phyloP scores from a whole-genome alignment of 2,329 filamentous ascomycete genomes.

The Penicillium sp. region DNA sequence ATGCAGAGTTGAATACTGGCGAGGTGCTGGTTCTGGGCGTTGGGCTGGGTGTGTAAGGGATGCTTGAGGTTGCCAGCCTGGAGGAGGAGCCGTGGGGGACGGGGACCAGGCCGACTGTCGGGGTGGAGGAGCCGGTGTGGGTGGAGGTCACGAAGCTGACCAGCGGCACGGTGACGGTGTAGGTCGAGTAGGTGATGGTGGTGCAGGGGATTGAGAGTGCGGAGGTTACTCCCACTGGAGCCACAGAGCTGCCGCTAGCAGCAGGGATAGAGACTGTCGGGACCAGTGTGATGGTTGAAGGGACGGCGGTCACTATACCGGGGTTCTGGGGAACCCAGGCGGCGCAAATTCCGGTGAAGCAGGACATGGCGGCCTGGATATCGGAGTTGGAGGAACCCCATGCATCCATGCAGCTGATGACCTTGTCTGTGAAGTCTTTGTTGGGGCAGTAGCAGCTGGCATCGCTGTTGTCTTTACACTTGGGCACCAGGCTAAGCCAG shows the following conservation, averaged over 20 bases:
- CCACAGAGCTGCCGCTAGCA: constrained; percentile 43
- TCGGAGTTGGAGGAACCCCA: constrained; percentile 64
- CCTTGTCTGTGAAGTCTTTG: constrained; percentile 66
- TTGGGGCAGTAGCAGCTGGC: constrained; percentile 81
- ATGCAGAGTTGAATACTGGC: constrained; percentile 15
- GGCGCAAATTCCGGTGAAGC: constrained; percentile 89
- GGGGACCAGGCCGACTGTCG: constrained; percentile 33
- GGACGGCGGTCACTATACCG: constrained; percentile 73
- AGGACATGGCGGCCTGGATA: constrained; percentile 67
- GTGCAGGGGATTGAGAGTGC: constrained; percentile 32
- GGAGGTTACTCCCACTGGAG: constrained; percentile 21
- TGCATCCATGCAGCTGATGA: constrained; percentile 76
- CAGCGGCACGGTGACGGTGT: constrained; percentile 44
- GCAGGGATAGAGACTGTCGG: constrained; percentile 46
- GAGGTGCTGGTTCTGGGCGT: constrained; percentile 7
- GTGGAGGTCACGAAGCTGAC: constrained; percentile 41
- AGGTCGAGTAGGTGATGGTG: constrained; percentile 41
- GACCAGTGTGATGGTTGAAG: constrained; percentile 54
- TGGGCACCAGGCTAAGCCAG: constrained; percentile 65
- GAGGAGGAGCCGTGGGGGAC: constrained; percentile 18
- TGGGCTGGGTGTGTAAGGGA: background rate
- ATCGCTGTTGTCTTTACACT: constrained; percentile 82
- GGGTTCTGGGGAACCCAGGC: constrained; percentile 70
- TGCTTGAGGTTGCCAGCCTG: constrained; percentile 8
- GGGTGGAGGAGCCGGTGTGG: constrained; percentile 11